Base-by-base conservation (phyloP, 352 stramenopile genomes). In the Thraustochytrium sp. region DNA sequence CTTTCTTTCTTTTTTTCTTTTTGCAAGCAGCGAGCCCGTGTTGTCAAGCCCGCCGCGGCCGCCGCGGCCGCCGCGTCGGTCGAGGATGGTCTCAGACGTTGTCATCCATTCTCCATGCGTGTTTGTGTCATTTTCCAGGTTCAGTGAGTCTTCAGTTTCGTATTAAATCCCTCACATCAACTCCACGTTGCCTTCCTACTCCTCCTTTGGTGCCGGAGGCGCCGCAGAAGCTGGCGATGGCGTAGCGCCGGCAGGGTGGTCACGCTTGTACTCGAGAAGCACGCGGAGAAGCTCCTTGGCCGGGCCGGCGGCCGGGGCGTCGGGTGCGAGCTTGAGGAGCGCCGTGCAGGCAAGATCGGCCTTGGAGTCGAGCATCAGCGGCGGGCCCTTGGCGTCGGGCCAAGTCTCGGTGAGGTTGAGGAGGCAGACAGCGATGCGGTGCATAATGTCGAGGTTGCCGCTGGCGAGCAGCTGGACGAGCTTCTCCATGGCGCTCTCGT, bases 371-470 rank as follows among this genome's bases (percentile, higher is more conserved):
- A 72, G 59, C 59, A 72, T 72, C 8, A 4, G 31, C 37, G 18
- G 3, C 9, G 29, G 46, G 44, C 68, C 68, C 9, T 68, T 9
- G 68, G 42, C 68, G 9, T 80, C 51, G 37, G 68, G 68, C 68
- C 68, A 80, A 2, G 68, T 53, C 21, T 80, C 42, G 9, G 38
- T 68, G 31, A 80, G 68, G 48, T 80, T 44, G 68, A 80, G 46
- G 5, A 80, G 13, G 42, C 68, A 80, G 13, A 80, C 68, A 9
- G 38, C 51, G 36, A 37, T 55, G 53, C 85, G 80, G 82, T 87
- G 85, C 53, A 87, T 37, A 36, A 87, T 46, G 21, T 85, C 68
- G 4, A 64, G 53, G 38, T 87, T 44, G 11, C 31, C 42, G 31
- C 37, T 53, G 53, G 26, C 21, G 2, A 86, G 34, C n/a, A 86